Conservation (phyloP, 768 basidiomycete species). For the Sutorius australiensis region DNA sequence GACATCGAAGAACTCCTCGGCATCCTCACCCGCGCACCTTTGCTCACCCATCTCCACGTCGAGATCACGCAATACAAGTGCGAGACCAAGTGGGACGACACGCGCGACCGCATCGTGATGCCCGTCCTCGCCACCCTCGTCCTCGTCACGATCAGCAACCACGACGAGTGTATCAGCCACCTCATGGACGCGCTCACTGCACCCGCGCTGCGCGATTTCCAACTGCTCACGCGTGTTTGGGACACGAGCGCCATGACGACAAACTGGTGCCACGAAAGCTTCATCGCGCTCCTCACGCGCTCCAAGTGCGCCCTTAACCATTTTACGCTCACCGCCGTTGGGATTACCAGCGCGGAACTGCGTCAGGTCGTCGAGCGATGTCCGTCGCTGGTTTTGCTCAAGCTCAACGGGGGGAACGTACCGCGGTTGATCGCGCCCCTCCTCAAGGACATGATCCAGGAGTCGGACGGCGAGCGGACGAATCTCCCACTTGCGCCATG, state of each 20-base stretch:
- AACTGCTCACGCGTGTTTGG: conserved; percentile 32
- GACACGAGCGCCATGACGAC: conserved; percentile 29
- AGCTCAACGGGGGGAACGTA: conserved; percentile 26
- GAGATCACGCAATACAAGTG: conserved; percentile 31
- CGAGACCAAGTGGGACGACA: conserved; percentile 26
- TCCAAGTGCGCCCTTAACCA: conserved; percentile 30
- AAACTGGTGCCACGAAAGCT: conserved; percentile 29
- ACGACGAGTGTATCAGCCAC: conserved; percentile 28
- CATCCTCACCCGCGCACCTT: conserved; percentile 25
- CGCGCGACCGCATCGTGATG: conserved; percentile 24
- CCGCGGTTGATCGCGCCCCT: conserved; percentile 20
- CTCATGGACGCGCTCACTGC: conserved; percentile 25
- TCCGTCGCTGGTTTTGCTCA: conserved; percentile 29
- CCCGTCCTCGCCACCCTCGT: conserved; percentile 30
- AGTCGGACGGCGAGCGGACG: conserved; percentile 14
- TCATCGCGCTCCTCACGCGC: conserved; percentile 23
- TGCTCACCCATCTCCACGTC: conserved; percentile 28
- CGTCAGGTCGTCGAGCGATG: conserved; percentile 27
- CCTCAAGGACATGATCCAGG: conserved; percentile 23
- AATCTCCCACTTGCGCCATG: conserved; percentile 25
- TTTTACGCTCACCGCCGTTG: conserved; percentile 28
- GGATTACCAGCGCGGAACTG: conserved; percentile 20
- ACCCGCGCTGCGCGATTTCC: conserved; percentile 27
- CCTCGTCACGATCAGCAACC: conserved; percentile 28
- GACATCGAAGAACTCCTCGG: conserved; percentile 25